Conservation (phyloP, 345 rosid genomes). For the Murraya koenigii region DNA sequence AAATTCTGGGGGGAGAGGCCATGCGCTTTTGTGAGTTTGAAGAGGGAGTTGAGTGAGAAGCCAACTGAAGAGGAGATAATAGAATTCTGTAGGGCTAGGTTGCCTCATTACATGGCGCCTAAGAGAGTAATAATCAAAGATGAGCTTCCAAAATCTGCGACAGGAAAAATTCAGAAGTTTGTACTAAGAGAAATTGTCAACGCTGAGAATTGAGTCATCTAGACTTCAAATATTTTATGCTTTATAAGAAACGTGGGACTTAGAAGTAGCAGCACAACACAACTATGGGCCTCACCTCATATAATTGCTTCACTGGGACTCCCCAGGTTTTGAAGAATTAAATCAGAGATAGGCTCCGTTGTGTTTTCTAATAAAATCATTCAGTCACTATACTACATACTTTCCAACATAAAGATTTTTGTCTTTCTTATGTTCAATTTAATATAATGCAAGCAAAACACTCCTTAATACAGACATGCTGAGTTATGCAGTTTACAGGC, state of each 20-base stretch:
- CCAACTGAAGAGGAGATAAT: conserved; percentile 12
- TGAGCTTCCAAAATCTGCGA: conserved; percentile 30
- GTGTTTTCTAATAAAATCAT: too few species aligned
- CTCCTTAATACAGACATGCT: neutral
- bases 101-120: conserved; percentile 33
- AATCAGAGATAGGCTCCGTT: too few species aligned
- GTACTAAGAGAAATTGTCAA: conserved; percentile 2
- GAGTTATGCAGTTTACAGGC: neutral
- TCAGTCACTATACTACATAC: too few species aligned
- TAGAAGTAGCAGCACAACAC: too few species aligned
- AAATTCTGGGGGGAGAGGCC: conserved; percentile 30
- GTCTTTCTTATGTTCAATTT: too few species aligned
- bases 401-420: too few species aligned
- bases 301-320: too few species aligned
- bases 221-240: neutral
- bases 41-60: neutral
- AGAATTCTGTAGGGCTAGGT: conserved; percentile 15
- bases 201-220: conserved; percentile 8
- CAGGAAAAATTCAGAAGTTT: conserved; percentile 24
- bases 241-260: neutral
- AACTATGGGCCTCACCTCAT: too few species aligned
- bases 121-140: conserved; percentile 23
- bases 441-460: neutral
- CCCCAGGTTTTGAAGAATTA: too few species aligned
- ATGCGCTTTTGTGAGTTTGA: conserved; percentile 27